A percentile compares a stretch with the other conserved stretches of the same genome.
Conservation (phyloP, 2,329 filamentous ascomycete genomes). For the Zarea fungicola region DNA sequence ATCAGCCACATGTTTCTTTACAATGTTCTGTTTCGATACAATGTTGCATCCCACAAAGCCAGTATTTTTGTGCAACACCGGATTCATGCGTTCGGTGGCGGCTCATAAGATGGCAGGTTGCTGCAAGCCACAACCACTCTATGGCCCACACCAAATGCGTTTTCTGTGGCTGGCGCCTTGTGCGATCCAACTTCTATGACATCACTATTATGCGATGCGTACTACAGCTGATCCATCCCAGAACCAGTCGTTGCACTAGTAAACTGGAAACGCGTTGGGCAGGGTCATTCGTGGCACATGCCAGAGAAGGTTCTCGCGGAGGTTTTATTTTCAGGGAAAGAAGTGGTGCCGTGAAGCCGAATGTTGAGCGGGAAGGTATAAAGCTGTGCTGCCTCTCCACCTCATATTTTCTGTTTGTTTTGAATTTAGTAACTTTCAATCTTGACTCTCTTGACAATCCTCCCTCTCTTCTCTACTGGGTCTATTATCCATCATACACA, state of each 20-base stretch:
- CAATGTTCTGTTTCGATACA: no score
- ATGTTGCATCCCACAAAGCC: no score
- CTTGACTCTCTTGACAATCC: background rate
- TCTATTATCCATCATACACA: background rate
- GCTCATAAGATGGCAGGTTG: no score
- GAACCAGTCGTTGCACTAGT: no score
- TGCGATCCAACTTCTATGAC: slow-evolving; percentile 2
- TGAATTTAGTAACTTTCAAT: background rate
- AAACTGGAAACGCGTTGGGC: background rate
- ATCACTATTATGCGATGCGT: slow-evolving; percentile 1
- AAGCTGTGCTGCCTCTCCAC: slow-evolving; percentile 2
- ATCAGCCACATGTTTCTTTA: background rate
- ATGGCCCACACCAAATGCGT: background rate
- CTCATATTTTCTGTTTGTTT: background rate
- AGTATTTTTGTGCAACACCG: no score
- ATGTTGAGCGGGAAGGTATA: slow-evolving; percentile 5
- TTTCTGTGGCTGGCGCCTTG: background rate
- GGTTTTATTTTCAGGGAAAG: background rate
- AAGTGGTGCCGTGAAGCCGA: slow-evolving; percentile 7
- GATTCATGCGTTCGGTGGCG: no score
- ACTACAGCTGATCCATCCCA: no score
- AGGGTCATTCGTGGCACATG: slow-evolving; percentile 5
- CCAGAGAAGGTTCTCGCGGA: background rate
- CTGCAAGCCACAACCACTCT: no score
- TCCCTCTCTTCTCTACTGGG: background rate